A percentile compares a stretch with the other conserved stretches of the same genome.
Evolutionary conservation across 164 flowering plant genomes (phyloP).

Genomic region (Buxus sempervirens): DNA sequence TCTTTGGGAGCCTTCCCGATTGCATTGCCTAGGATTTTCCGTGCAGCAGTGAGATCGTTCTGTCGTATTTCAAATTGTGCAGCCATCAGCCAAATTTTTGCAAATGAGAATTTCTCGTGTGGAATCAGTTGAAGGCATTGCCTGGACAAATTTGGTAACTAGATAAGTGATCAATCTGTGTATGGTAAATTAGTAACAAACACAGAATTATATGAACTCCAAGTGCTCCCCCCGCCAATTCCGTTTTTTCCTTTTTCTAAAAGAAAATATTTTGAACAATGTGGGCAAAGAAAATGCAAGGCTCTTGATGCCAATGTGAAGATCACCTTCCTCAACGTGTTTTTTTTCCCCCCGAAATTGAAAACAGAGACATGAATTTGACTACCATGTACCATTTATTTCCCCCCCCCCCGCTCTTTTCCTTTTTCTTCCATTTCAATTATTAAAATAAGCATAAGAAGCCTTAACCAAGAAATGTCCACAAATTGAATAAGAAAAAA

Average conservation of each 20-base stretch:
- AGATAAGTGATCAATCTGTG: not conserved
- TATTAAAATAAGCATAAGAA: no score
- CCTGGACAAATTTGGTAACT: conserved; percentile 30
- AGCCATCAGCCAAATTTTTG: conserved; percentile 88
- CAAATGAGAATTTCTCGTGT: conserved; percentile 83
- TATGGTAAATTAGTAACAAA: not conserved
- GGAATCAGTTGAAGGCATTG: conserved; percentile 82
- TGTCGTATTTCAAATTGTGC: conserved; percentile 96
- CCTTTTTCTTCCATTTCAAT: no score
- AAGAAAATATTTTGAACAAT: no score
- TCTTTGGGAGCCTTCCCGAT: conserved; percentile 95
- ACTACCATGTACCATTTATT: no score
- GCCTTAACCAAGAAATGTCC: no score
- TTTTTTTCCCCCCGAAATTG: no score
- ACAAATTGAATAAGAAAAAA: no score
- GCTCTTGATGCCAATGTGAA: not conserved
- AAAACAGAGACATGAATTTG: no score
- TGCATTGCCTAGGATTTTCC: conserved; percentile 76
- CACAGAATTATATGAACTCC: conserved; percentile 30
- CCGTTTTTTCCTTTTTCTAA: no score
- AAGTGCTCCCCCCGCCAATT: no score
- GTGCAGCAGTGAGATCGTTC: conserved; percentile 67
- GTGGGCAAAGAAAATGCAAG: not conserved
- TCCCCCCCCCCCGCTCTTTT: no score
- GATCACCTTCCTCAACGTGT: not conserved